Evolutionary conservation across 768 basidiomycete genomes (phyloP).

Genomic region (Termitomyces sp.): DNA sequence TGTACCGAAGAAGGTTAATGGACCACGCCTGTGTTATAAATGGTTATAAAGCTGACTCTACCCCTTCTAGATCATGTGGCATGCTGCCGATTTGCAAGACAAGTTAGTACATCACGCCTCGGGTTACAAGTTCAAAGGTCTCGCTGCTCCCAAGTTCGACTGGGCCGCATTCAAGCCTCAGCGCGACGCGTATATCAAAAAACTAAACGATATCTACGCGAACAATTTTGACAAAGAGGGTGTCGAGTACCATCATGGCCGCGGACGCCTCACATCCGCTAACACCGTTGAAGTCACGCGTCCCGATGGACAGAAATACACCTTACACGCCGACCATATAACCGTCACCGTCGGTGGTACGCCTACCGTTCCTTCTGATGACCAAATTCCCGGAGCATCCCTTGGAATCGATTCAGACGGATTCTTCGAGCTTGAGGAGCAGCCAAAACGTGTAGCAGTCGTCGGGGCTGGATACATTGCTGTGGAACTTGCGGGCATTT

Average conservation of each 20-base stretch:
- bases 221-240: conserved; percentile 83
- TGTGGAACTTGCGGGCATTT: conserved; percentile 92
- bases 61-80: conserved; percentile 87
- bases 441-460: conserved; percentile 91
- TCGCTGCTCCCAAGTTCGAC: conserved; percentile 64
- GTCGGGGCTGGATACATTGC: conserved; percentile 98
- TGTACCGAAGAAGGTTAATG: conserved; percentile 86
- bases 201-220: conserved; percentile 89
- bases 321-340: conserved; percentile 72
- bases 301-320: conserved; percentile 67
- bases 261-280: conserved; percentile 66
- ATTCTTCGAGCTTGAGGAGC: conserved; percentile 88
- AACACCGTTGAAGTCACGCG: conserved; percentile 71
- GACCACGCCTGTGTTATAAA: background rate
- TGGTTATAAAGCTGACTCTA: background rate
- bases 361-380: conserved; percentile 76
- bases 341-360: conserved; percentile 84
- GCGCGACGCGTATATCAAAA: conserved; percentile 92
- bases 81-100: conserved; percentile 87
- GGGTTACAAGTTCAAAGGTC: conserved; percentile 70
- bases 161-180: conserved; percentile 92
- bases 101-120: conserved; percentile 71
- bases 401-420: conserved; percentile 93
- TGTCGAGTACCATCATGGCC: conserved; percentile 84
- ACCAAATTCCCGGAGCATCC: conserved; percentile 83